Base-by-base conservation (phyloP, 192 early-diverging fungal genomes). In the Coemansia pectinata region DNA sequence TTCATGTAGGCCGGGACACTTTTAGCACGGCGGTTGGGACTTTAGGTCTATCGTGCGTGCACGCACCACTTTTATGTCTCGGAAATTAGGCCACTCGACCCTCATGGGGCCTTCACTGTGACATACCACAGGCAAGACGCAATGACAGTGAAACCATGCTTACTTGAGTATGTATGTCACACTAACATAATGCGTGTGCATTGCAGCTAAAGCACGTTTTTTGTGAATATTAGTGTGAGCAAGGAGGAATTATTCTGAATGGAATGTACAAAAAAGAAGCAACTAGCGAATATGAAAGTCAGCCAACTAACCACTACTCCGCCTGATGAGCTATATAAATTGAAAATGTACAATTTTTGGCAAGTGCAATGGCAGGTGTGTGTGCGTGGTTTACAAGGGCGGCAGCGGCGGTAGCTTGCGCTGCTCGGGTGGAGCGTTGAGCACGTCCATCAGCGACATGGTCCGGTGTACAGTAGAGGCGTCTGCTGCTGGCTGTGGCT, bases 361-460 rank as follows among this genome's bases (percentile, higher is more conserved):
- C 42, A 45, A 45, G 42, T 19, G 42, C 42, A 45, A 45, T 48
- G 40, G 47, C 47, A 21, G 47, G 45, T 21, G 19, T 25, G 21
- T 21, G 23, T 29, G 52, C 25, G 38, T n/a, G 12, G 40, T 25
- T 70, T 70, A 66, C 44, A 69, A 57, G 23, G 77, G 42, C 3
- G 80, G 75, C 40, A 77, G 71, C 48, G 80, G 80, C 8, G 80
- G 80, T 10, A 83, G 80, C 65, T 39, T 83, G 69, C 80, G 80
- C 53, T 83, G 69, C 75, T 83, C 72, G 0, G 80, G 80, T 62
- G 80, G 75, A 4, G 75, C 80, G 60, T 83, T 77, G 34, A 83
- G 75, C 72, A 83, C 31, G 29, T 73, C 80, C 80, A 83, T 74
- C 63, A 83, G 55, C 36, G 80, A 83, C 80, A 83, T 74, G 27